Percentiles rank a stretch among this genome's conserved stretches.
Conservation (phyloP, 805 yeast genomes). For the Grigorovia transvaalensis region DNA sequence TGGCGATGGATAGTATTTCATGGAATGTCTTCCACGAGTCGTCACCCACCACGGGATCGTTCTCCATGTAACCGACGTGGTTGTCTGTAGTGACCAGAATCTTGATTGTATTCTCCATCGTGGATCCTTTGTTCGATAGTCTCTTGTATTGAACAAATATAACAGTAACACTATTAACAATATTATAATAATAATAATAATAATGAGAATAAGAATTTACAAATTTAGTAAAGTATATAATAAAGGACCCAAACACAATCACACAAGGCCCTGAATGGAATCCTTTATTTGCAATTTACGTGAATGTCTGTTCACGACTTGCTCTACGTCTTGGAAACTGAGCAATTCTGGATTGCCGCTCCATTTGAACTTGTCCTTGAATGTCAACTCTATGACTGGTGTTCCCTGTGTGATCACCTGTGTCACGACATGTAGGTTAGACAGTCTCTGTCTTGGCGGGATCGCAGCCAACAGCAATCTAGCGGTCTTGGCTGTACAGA, state of each 20-base stretch:
- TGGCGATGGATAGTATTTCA: conserved; percentile 69
- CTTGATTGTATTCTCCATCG: conserved; percentile 47
- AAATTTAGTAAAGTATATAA: background rate
- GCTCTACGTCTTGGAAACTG: conserved; percentile 48
- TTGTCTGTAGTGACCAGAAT: conserved; percentile 87
- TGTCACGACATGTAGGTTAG: conserved; percentile 48
- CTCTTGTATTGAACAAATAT: too few relatives aligned
- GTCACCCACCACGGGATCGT: conserved; percentile 80
- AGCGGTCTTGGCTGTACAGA: conserved; percentile 51
- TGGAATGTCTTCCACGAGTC: conserved; percentile 84
- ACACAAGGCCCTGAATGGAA: conserved; percentile 34
- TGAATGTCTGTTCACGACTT: conserved; percentile 70
- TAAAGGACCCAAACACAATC: background rate
- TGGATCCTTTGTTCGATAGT: too few relatives aligned
- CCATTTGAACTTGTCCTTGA: conserved; percentile 66
- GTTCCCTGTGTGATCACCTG: conserved; percentile 45
- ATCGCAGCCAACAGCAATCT: conserved; percentile 69
- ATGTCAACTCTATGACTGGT: conserved; percentile 66
- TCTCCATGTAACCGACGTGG: conserved; percentile 89
- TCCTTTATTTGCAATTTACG: conserved; percentile 68
- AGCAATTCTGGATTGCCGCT: conserved; percentile 47
- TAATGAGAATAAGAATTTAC: background rate
- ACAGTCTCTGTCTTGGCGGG: conserved; percentile 61
- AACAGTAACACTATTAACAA: background rate
- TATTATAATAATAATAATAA: background rate